A percentile compares a stretch with the other conserved stretches of the same genome.
These are phyloP conservation scores for Lasiosphaeria hispida DNA, from an alignment of 495 filamentous ascomycete genomes.

Conservation along the genomic window DNA sequence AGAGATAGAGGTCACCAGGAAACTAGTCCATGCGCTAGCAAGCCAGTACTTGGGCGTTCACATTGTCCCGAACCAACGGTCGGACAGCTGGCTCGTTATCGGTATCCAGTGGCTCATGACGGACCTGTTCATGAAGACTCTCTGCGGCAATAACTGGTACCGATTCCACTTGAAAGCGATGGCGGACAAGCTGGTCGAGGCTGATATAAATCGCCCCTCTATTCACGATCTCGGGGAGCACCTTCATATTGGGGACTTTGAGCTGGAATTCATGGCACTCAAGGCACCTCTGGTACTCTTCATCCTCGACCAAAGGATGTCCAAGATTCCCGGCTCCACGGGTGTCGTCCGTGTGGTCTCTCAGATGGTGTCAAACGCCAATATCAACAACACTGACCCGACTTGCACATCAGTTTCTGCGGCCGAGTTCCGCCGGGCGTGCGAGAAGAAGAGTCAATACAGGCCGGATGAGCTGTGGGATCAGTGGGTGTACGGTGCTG, in stretches of 20 bases:
- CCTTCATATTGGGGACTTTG: constrained; percentile 74
- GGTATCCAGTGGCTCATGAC: constrained; percentile 93
- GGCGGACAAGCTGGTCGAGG: constrained; percentile 74
- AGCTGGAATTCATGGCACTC: constrained; percentile 83
- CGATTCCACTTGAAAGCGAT: constrained; percentile 84
- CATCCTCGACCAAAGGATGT: constrained; percentile 85
- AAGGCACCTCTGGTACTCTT: constrained; percentile 91
- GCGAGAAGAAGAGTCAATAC: constrained; percentile 82
- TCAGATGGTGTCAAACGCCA: constrained; percentile 74
- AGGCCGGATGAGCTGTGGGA: constrained; percentile 84
- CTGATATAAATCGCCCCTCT: constrained; percentile 79
- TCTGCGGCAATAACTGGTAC: constrained; percentile 94
- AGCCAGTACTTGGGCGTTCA: constrained; percentile 91
- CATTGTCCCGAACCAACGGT: constrained; percentile 72
- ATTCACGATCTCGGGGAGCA: constrained; percentile 75
- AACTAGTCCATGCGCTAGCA: constrained; percentile 78
- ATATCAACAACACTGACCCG: constrained; percentile 69
- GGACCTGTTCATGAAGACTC: constrained; percentile 79
- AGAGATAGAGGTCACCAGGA: constrained; percentile 72
- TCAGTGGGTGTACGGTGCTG: constrained; percentile 87
- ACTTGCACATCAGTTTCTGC: constrained; percentile 71
- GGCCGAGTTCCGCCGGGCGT: constrained; percentile 69
- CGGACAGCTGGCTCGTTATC: constrained; percentile 88
- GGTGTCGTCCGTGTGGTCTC: constrained; percentile 83
- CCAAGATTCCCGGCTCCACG: constrained; percentile 78